Evolutionary conservation across 2,329 filamentous ascomycete genomes (phyloP).

Genomic region (Ascochyta rabiei): DNA sequence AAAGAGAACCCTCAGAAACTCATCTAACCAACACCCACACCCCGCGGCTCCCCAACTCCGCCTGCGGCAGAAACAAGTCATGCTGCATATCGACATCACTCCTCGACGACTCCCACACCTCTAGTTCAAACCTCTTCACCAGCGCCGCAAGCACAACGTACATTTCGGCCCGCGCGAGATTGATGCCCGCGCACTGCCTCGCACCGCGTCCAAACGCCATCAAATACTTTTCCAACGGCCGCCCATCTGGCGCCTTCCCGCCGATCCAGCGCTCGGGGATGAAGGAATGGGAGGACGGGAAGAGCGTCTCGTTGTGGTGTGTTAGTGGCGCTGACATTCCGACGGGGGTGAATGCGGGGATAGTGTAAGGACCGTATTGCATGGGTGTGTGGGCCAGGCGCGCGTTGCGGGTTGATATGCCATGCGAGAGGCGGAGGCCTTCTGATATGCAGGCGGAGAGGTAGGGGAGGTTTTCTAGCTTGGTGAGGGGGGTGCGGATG

Average conservation of each 20-base stretch:
- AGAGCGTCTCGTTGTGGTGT: conserved; percentile 32
- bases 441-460: conserved; percentile 33
- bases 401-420: conserved; percentile 27
- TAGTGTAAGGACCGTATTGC: conserved; percentile 14
- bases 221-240: conserved; percentile 17
- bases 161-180: conserved; percentile 19
- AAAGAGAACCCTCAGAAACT: too few species aligned
- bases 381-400: conserved; percentile 26
- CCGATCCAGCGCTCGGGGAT: conserved; percentile 39
- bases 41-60: conserved; percentile 2
- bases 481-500: background rate
- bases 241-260: background rate
- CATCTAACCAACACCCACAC: conserved; percentile 12
- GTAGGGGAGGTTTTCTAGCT: conserved; percentile 34
- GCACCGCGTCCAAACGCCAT: conserved; percentile 19
- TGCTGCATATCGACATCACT: conserved; percentile 16
- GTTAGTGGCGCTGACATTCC: conserved; percentile 36
- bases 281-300: conserved; percentile 25
- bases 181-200: conserved; percentile 18
- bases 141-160: conserved; percentile 17
- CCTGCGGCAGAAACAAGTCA: conserved; percentile 19
- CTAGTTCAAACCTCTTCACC: conserved; percentile 14
- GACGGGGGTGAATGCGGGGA: conserved; percentile 35
- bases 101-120: conserved; percentile 14
- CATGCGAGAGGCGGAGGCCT: conserved; percentile 29